Conservation (phyloP, 1,284 basidiomycete species). For the Bjerkandera adusta region DNA sequence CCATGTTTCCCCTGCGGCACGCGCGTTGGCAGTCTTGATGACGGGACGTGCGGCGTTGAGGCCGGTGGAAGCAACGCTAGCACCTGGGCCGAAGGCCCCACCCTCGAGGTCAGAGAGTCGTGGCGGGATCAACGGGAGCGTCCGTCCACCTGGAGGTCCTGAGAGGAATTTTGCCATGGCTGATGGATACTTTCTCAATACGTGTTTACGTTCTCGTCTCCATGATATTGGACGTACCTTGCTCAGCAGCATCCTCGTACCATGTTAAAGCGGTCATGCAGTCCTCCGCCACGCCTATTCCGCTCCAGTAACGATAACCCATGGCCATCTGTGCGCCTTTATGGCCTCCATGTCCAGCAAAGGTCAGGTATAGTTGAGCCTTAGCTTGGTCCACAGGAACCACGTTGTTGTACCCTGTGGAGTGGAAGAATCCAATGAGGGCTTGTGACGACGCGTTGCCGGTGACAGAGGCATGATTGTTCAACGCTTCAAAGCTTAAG, state of each 20-base stretch:
- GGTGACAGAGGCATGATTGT: slow-evolving; percentile 59
- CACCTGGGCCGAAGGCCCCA: slow-evolving; percentile 91
- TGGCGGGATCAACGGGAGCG: slow-evolving; percentile 80
- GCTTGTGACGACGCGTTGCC: slow-evolving; percentile 85
- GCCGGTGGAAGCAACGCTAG: slow-evolving; percentile 87
- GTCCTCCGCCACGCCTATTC: slow-evolving; percentile 87
- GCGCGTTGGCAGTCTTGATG: slow-evolving; percentile 80
- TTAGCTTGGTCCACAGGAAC: slow-evolving; percentile 69
- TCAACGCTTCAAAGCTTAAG: slow-evolving; percentile 60
- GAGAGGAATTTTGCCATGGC: slow-evolving; percentile 73
- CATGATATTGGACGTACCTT: slow-evolving; percentile 46
- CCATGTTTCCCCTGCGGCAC: slow-evolving; percentile 87
- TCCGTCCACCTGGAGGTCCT: slow-evolving; percentile 90
- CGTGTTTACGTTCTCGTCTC: background rate
- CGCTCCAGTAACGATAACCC: slow-evolving; percentile 94
- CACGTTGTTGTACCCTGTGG: slow-evolving; percentile 77
- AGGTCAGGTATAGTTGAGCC: slow-evolving; percentile 91
- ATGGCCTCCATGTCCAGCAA: slow-evolving; percentile 86
- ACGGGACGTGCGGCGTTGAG: slow-evolving; percentile 68
- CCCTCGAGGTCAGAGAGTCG: slow-evolving; percentile 89
- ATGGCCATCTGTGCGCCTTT: slow-evolving; percentile 90
- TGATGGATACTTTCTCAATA: slow-evolving; percentile 28
- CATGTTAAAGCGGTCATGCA: slow-evolving; percentile 81
- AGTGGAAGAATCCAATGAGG: slow-evolving; percentile 82
- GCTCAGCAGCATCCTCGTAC: slow-evolving; percentile 86